These are phyloP conservation scores for Torulaspora maleeae DNA, from an alignment of 805 yeast species.

Conservation along the genomic window DNA sequence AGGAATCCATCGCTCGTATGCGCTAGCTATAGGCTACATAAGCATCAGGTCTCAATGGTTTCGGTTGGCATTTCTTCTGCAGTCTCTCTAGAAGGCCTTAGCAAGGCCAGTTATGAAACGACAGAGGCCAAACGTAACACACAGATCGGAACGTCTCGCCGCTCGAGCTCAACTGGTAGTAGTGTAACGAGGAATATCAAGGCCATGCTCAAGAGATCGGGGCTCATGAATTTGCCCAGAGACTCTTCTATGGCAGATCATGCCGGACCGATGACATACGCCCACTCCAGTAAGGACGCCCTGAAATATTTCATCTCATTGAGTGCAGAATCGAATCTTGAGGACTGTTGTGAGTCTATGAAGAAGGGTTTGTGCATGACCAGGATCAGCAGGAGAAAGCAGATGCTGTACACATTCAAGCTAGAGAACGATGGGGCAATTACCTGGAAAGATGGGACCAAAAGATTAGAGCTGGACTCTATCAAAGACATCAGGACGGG, in stretches of 20 bases:
- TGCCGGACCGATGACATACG: conserved; percentile 28
- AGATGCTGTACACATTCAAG: conserved; percentile 21
- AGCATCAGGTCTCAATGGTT: neutral
- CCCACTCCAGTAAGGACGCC: conserved; percentile 19
- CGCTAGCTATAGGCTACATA: neutral
- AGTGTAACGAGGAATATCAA: conserved; percentile 14
- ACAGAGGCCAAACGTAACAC: neutral
- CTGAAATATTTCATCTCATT: conserved; percentile 9
- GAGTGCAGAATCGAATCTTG: conserved; percentile 11
- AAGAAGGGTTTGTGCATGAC: conserved; percentile 24
- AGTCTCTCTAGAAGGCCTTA: neutral
- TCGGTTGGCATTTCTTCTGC: neutral
- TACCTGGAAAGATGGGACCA: conserved; percentile 30
- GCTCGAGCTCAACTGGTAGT: neutral
- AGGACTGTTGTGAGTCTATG: conserved; percentile 11
- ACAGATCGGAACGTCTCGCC: neutral
- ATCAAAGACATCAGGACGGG: conserved; percentile 43
- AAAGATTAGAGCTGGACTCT: conserved; percentile 30
- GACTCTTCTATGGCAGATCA: conserved; percentile 6
- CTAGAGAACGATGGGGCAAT: conserved; percentile 21
- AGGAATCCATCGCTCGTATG: neutral
- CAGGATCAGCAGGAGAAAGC: conserved; percentile 33
- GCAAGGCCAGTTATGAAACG: neutral
- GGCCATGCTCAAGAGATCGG: conserved; percentile 16
- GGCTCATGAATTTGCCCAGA: conserved; percentile 8